Base-by-base conservation (phyloP, 2,329 filamentous ascomycete genomes). In the Ophiostoma tasmaniense region DNA sequence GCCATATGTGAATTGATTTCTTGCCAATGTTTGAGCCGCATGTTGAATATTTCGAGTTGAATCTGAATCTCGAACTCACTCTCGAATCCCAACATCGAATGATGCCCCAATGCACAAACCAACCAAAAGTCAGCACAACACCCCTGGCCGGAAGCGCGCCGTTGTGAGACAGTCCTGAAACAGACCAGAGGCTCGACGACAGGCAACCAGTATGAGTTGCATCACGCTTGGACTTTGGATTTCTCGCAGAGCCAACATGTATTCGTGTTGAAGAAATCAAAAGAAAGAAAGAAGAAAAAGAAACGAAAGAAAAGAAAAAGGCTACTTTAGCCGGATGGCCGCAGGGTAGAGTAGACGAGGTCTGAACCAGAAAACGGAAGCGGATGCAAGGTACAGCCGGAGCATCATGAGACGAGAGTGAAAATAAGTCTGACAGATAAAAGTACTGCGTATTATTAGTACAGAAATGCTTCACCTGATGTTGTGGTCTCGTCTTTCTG, bases 81-180 rank as follows among this genome's bases (percentile, higher is more conserved):
- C 7, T 45, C 17, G 20, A 45, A 7, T 20, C 3, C 8, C 6
- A 45, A 20, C 22, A 55, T 13, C n/a, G 22, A 25, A 55, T 7
- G n/a, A 11, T 1, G 5, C 10, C 6, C 17, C 45, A 52, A 33
- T 33, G 33, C 33, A 33, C 6, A 3, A 3, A 6, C 3, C 33
- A 33, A 39, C 13, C 37, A 10, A 17, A 59, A 30, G 22, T 10
- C 25, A 59, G 22, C 22, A 3, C 8, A 55, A 55, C 8, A 8
- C 50, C 50, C 50, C 50, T 55, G 50, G 8, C 50, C 50, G 50
- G 50, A 55, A 55, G 50, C n/a, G 50, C 50, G 8, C 37, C 35
- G 55, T 68, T 55, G 69, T 70, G 69, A 70, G 66, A 70, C 69
- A 68, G 69, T 66, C 67, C 64, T 70, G 69, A 70, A 70, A 70